Evolutionary conservation across 2,329 filamentous ascomycete species (phyloP).

Genomic region (Aspergillus sp.): DNA sequence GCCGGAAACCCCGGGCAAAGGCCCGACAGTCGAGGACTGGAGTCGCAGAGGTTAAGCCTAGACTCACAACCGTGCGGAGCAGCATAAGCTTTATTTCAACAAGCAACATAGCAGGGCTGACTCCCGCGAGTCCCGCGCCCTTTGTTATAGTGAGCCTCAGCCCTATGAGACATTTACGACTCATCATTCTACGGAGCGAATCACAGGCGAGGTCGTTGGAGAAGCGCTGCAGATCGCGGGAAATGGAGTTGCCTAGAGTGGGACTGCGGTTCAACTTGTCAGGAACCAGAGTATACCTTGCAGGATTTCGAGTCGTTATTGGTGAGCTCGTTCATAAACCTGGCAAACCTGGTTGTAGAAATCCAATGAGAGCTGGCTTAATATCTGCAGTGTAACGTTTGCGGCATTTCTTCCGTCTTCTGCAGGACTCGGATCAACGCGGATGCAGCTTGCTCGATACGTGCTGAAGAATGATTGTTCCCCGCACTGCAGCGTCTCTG

Average conservation of each 20-base stretch:
- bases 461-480: background rate
- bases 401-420: background rate
- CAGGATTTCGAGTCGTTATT: background rate
- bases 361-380: background rate
- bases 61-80: background rate
- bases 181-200: background rate
- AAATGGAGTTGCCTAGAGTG: conserved; percentile 10
- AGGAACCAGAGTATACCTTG: background rate
- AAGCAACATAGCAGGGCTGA: background rate
- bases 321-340: background rate
- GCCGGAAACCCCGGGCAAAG: background rate
- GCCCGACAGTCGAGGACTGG: background rate
- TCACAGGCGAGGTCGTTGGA: background rate
- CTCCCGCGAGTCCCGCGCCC: background rate
- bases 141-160: background rate
- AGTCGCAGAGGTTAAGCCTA: no score
- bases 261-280: background rate
- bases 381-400: background rate
- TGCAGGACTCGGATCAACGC: background rate
- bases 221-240: background rate
- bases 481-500: no score
- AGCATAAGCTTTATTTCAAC: background rate
- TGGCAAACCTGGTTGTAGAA: no score
- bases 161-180: background rate
- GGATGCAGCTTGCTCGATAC: no score